Base-by-base conservation (phyloP, 108 stramenopile species). In the Skeletonema menzelii region DNA sequence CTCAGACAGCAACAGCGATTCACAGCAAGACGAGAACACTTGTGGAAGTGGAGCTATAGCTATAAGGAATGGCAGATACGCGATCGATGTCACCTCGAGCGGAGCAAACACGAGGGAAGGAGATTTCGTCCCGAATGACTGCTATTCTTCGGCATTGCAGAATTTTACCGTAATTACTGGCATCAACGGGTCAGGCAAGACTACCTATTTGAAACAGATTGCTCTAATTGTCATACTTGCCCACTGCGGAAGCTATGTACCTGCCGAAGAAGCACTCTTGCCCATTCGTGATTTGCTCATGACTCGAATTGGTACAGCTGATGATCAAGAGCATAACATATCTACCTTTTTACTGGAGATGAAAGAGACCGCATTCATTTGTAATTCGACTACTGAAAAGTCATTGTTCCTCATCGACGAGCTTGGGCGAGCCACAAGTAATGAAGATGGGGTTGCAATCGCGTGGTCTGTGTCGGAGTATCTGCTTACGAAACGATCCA, bases 341-440 rank as follows among this genome's bases (percentile, higher is more conserved):
- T 96, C 95, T 6, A 95, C 97, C 0, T 98, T 98, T 69, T 86
- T 98, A 87, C 67, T 89, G 46, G 98, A 97, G 77, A 97, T 97
- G 96, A 91, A 94, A 64, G 97, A 97, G 72, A 89, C 91, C 4
- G 94, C 96, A 4, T 91, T 84, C 59, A 94, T 98, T 59, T 92
- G 96, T 72, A 84, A 86, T 38, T 78, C 85, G 12, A 92, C 96
- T 17, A 90, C 88, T 3, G 65, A 80, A n/a, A 79, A 67, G 70
- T 94, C 95, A 11, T 61, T 98, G 17, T 86, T 97, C 47, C 88
- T 98, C 17, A 72, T 98, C 8, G 98, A 98, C 67, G 98, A 98
- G 76, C 85, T 98, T 26, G 98, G 98, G 6, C 67, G 98, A 46
- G 98, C 96, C 4, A 98, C 98, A 12, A 92, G 92, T 70, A 97